Conservation (phyloP, 768 basidiomycete species). For the Auriscalpium microsporum region DNA sequence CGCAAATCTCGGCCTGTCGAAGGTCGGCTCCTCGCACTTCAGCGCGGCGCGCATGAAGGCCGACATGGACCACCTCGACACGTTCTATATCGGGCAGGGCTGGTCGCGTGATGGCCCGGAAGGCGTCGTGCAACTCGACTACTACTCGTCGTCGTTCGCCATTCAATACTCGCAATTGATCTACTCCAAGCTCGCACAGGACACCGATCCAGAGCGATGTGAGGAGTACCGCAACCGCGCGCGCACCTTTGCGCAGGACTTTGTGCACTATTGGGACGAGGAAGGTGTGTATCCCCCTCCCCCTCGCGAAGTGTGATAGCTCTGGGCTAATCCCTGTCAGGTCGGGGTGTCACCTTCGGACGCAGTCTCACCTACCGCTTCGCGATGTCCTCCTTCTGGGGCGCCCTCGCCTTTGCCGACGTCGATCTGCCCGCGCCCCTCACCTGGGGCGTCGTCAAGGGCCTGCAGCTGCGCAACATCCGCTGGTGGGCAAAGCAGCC, state of each 20-base stretch:
- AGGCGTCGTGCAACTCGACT: conserved; percentile 70
- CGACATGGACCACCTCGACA: conserved; percentile 68
- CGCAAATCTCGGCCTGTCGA: conserved; percentile 62
- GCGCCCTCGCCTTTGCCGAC: conserved; percentile 64
- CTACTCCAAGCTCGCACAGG: conserved; percentile 57
- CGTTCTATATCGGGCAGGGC: conserved; percentile 67
- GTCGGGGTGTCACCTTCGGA: conserved; percentile 69
- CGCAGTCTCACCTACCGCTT: conserved; percentile 71
- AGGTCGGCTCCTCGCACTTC: conserved; percentile 49
- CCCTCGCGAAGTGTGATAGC: not conserved
- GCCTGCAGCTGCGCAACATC: conserved; percentile 62
- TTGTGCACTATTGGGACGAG: conserved; percentile 68
- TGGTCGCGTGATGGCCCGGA: conserved; percentile 76
- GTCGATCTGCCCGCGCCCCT: conserved; percentile 60
- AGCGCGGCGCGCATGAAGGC: conserved; percentile 58
- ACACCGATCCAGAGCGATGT: conserved; percentile 54
- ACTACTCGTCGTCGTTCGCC: conserved; percentile 73
- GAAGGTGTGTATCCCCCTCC: conserved; percentile 37
- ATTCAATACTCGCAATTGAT: conserved; percentile 69
- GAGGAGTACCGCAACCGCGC: conserved; percentile 60
- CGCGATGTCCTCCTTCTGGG: conserved; percentile 78
- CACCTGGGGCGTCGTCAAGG: conserved; percentile 70
- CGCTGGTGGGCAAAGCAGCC: conserved; percentile 64
- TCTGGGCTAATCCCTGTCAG: conserved; percentile 24
- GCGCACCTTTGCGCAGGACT: conserved; percentile 54